Conservation (phyloP, 2,329 filamentous ascomycete genomes). For the Aspergillus awamori region DNA sequence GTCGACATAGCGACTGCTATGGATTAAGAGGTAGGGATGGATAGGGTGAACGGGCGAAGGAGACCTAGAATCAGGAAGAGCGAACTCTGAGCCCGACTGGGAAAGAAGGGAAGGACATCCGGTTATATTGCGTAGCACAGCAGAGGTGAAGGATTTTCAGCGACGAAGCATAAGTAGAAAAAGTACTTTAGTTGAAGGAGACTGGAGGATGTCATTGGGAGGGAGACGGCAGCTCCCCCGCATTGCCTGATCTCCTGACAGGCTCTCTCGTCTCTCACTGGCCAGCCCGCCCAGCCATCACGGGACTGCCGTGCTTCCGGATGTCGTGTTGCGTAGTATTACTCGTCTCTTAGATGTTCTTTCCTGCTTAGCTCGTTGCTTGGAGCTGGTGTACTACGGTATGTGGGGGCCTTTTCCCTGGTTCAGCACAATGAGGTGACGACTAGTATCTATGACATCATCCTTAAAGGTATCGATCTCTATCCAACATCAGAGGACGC, state of each 20-base stretch:
- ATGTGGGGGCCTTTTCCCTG: neutral
- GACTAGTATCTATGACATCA: neutral
- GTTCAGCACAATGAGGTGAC: conserved; percentile 3
- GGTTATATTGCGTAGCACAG: conserved; percentile 1
- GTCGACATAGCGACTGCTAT: conserved; percentile 10
- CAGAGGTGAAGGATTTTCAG: neutral
- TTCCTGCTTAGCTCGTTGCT: neutral
- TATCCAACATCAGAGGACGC: neutral
- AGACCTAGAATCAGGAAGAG: neutral
- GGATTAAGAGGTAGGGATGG: neutral
- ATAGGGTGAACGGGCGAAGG: neutral
- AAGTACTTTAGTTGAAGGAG: neutral
- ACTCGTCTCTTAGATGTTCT: neutral
- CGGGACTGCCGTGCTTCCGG: neutral
- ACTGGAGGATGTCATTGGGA: neutral
- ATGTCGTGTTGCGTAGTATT: neutral
- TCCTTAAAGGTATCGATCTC: neutral
- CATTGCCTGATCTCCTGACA: conserved; percentile 23
- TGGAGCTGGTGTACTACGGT: neutral
- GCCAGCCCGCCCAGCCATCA: conserved; percentile 12
- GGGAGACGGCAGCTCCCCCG: conserved; percentile 13
- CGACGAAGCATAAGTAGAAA: no score
- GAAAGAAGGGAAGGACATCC: neutral
- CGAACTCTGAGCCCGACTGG: neutral
- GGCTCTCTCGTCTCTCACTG: conserved; percentile 13